A percentile compares a stretch with the other conserved stretches of the same genome.
Evolutionary conservation across 306 rosid genomes (phyloP).

Genomic region (Erythrophleum fordii): DNA sequence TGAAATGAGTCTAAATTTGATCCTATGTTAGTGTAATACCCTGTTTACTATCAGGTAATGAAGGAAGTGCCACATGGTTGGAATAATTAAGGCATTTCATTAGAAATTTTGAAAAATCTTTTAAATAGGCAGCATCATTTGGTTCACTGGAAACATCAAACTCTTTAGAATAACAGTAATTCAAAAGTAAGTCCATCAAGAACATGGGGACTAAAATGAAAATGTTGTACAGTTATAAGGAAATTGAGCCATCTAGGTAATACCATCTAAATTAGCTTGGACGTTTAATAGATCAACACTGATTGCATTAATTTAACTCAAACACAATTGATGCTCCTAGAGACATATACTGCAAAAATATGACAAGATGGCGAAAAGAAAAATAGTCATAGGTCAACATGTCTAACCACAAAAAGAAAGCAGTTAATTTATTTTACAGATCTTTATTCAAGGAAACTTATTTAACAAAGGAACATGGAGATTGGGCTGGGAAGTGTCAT

Average conservation of each 20-base stretch:
- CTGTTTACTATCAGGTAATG: neutral
- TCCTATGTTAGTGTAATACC: neutral
- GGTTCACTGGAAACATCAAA: neutral
- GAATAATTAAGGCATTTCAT: neutral
- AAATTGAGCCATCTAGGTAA: constrained; percentile 17
- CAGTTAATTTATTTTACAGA: constrained; percentile 17
- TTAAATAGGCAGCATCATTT: neutral
- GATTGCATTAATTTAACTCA: constrained; percentile 18
- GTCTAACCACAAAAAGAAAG: constrained; percentile 5
- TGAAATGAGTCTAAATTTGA: neutral
- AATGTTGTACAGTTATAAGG: neutral
- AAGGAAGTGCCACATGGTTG: neutral
- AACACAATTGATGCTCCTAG: neutral
- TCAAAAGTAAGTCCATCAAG: constrained; percentile 14
- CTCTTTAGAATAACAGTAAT: neutral
- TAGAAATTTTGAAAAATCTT: neutral
- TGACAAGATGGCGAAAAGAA: constrained; percentile 14
- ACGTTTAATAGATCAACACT: constrained; percentile 21
- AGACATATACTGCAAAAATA: constrained; percentile 16
- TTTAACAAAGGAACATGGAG: constrained; percentile 9
- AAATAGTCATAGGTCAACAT: neutral
- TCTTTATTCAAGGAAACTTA: constrained; percentile 22
- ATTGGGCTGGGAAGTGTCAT: neutral
- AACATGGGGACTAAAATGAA: constrained; percentile 14
- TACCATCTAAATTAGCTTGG: constrained; percentile 17